Evolutionary conservation across 306 rosid species (phyloP), one percentile per base, ranked within the genome.

Genomic region (Begonia fuchsioides): DNA sequence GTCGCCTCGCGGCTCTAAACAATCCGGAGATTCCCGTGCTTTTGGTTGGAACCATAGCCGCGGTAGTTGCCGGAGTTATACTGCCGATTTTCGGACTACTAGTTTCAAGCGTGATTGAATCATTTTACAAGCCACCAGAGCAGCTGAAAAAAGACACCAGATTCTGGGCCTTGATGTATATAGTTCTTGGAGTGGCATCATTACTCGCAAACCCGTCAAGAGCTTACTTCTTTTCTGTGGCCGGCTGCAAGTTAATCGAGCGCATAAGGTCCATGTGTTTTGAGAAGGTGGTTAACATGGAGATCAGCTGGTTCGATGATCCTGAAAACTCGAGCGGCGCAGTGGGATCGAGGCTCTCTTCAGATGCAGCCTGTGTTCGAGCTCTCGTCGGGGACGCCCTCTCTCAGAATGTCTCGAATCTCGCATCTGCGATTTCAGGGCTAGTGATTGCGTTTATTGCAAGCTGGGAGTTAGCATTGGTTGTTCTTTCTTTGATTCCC

Each of bases 1-100:
- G 68, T 50, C 96, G 94, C 75, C 80, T 87, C 38, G 92, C 80
- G 49, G 55, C 76, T 68, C 84, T 82, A 15, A 87, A 87, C 81
- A 87, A 82, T 70, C 96, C 94, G 16, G 96, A 87, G 82, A 79
- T 87, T 49, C 96, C 82, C 8, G 73, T 69, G 26, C 67, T 87
- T 32, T 15, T 87, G 3, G 8, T 79, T 46, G 94, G 96, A 60
- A 59, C 75, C 12, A 9, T 75, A 10, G 94, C 80, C 41, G 84
- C 94, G 43, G 19, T 51, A 44, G 61, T 53, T 52, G 70, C 74
- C 12, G 94, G 96, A 15, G 75, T 69, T 17, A 55, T 82, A 52
- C 38, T 77, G 55, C 96, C 96, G 39, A 46, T 77, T 58, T 82
- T 74, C 13, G 87, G 92, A 0, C 8, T 87, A 16, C 57, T 87